Conservation (phyloP, 2,329 filamentous ascomycete species). For the Colletotrichum zoysiae region DNA sequence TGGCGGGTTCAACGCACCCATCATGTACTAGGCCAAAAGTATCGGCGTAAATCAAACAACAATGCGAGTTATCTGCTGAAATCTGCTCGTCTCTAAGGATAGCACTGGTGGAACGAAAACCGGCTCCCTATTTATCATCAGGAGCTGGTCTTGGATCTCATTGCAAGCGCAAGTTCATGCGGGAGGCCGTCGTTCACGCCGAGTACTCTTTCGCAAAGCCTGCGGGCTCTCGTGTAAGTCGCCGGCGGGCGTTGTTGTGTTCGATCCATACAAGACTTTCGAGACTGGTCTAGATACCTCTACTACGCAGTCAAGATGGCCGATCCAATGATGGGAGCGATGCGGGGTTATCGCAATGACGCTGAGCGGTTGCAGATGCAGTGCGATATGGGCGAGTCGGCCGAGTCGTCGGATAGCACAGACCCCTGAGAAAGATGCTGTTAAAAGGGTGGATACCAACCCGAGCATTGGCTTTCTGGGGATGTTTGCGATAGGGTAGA, state of each 20-base stretch:
- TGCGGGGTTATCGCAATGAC: slow-evolving; percentile 12
- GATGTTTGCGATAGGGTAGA: slow-evolving; percentile 17
- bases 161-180: slow-evolving; percentile 5
- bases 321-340: slow-evolving; percentile 24
- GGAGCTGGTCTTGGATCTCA: neutral
- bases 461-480: slow-evolving; percentile 23
- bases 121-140: slow-evolving; percentile 14
- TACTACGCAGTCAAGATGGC: neutral
- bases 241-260: slow-evolving; percentile 33
- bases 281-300: neutral
- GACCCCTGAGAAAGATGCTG: neutral
- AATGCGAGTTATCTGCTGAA: neutral
- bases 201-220: slow-evolving; percentile 30
- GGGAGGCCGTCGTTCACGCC: slow-evolving; percentile 24
- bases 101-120: neutral
- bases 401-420: slow-evolving; percentile 12
- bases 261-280: slow-evolving; percentile 15
- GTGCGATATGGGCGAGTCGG: slow-evolving; percentile 5
- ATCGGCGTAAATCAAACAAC: neutral
- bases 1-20: slow-evolving; percentile 29
- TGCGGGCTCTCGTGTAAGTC: slow-evolving; percentile 37
- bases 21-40: slow-evolving; percentile 11
- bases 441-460: slow-evolving; percentile 9
- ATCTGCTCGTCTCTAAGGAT: neutral
- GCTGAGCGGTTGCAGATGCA: neutral